Base-by-base conservation (phyloP, 768 basidiomycete genomes). In the Mycena leptocephala region DNA sequence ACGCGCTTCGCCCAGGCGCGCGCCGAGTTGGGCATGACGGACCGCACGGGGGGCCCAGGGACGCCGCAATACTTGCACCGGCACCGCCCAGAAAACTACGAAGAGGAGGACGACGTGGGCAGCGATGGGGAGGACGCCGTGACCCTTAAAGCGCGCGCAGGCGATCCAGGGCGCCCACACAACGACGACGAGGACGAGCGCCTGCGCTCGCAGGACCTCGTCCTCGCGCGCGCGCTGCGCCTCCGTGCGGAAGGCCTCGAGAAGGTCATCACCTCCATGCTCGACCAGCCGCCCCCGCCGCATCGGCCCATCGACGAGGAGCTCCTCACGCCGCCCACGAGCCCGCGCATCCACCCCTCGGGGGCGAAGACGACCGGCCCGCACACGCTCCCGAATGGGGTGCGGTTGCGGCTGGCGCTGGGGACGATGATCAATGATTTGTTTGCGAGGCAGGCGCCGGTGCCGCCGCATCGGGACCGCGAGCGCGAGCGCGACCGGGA, bases 21-120 rank as follows among this genome's bases (percentile, higher is more conserved):
- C 35, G 95, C 95, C 67, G 95, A 96, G 83, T 90, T 97, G 16
- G 95, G 94, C 41, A 96, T 96, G 95, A 93, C 93, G 10, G 95
- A 95, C 83, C 93, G 92, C 72, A 93, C 95, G 0, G 94, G 94
- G 8, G 95, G 94, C 2, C 88, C 92, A 5, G 87, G 89, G 1
- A 90, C 93, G 1, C 80, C 89, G 9, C 89, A 94, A 76, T 93
- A 93, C 79, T 79, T 81, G n/a, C 91, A 93, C 81, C 89, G 94
- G 43, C 88, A 90, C 76, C 89, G 94, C 14, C 93, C 94, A 48
- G 95, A 96, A 79, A 92, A 92, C 71, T 95, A 92, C 78, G 93
- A 95, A 75, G 94, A 95, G 80, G 93, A 94, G 18, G 93, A 94
- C 24, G 93, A 95, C 72, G 84, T 86, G 5, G 85, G 84, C 20